phyloP scores from a whole-genome alignment of 108 stramenopile species.

The Skeletonema costatum region DNA sequence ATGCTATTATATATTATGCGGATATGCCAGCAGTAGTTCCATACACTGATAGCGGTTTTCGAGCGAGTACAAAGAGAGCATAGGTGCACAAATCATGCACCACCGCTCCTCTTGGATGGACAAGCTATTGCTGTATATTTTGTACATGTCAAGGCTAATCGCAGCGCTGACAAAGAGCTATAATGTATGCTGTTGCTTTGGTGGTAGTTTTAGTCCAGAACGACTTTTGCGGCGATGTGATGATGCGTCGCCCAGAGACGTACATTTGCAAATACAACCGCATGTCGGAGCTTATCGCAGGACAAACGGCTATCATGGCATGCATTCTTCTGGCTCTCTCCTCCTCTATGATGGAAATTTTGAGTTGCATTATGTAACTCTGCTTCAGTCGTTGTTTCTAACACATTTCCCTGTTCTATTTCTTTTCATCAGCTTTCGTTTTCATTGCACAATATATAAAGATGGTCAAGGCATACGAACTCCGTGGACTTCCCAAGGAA shows the following conservation, averaged over 20 bases:
- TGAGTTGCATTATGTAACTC: not conserved
- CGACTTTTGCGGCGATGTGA: not conserved
- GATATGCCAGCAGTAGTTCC: not conserved
- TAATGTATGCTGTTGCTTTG: not conserved
- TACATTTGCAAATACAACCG: not conserved
- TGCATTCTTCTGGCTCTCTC: not conserved
- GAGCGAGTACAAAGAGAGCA: not conserved
- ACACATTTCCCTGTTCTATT: not conserved
- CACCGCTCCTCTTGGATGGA: not conserved
- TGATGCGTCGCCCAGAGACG: not conserved
- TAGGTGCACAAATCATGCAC: not conserved
- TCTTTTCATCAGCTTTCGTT: not conserved
- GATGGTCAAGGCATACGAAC: conserved; percentile 96
- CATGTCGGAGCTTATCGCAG: not conserved
- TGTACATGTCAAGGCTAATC: not conserved
- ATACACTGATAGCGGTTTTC: not conserved
- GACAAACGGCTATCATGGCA: not conserved
- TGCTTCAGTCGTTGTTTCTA: not conserved
- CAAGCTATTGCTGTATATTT: not conserved
- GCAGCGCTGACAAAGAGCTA: not conserved
- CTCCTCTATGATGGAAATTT: not conserved
- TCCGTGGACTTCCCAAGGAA: conserved; percentile 90
- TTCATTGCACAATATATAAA: conserved; percentile 18
- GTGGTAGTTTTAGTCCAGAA: not conserved
- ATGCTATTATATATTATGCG: not conserved